Evolutionary conservation across 805 yeast species (phyloP).

Genomic region (Metschnikowia drakensbergensis): DNA sequence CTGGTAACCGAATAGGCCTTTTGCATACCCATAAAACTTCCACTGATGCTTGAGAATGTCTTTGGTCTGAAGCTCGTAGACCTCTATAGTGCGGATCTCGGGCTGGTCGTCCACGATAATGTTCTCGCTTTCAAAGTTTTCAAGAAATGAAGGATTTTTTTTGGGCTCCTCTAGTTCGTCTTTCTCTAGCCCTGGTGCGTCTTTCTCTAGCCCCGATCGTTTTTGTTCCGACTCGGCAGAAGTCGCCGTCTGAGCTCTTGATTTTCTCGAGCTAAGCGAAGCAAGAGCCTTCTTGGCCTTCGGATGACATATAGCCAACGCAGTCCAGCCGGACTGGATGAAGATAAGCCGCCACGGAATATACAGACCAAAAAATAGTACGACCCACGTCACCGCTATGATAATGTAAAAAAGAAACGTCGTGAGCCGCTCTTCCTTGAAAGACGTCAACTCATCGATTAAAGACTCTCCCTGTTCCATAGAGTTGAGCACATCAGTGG

Average conservation of each 20-base stretch:
- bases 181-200: conserved; percentile 17
- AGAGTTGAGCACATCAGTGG: conserved; percentile 49
- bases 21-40: conserved; percentile 57
- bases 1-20: conserved; percentile 48
- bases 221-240: conserved; percentile 1
- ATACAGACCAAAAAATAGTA: conserved; percentile 44
- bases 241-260: conserved; percentile 24
- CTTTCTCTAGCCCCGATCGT: conserved; percentile 22
- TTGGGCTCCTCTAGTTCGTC: neutral
- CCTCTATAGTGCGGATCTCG: conserved; percentile 59
- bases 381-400: conserved; percentile 29
- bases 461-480: conserved; percentile 52
- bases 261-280: conserved; percentile 20
- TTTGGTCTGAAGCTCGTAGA: conserved; percentile 70
- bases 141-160: conserved; percentile 11
- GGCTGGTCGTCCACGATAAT: conserved; percentile 71
- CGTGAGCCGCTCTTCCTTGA: conserved; percentile 63
- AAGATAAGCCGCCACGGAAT: conserved; percentile 65
- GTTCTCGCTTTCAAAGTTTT: conserved; percentile 40
- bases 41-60: conserved; percentile 60
- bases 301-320: conserved; percentile 59
- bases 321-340: conserved; percentile 55
- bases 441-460: conserved; percentile 62
- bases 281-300: conserved; percentile 32
- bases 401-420: conserved; percentile 51